phyloP scores from a whole-genome alignment of 2,329 filamentous ascomycete species.

The Fusarium phyllophilum region DNA sequence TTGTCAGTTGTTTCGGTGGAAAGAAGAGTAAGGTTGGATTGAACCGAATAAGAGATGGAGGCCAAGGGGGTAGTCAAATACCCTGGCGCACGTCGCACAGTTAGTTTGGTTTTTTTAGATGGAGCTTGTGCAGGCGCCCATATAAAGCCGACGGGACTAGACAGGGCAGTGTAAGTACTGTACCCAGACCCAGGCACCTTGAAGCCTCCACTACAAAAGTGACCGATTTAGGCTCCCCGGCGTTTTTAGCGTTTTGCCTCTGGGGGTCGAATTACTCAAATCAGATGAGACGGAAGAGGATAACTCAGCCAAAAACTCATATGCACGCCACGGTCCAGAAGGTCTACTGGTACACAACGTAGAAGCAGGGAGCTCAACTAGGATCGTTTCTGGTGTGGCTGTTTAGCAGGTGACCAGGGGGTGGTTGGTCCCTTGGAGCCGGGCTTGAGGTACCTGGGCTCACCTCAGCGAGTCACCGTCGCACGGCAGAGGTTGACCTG shows the following conservation, averaged over 20 bases:
- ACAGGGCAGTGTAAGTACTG: background rate
- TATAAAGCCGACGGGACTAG: constrained; percentile 21
- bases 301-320: background rate
- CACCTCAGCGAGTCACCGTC: constrained; percentile 28
- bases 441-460: background rate
- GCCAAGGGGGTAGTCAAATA: constrained; percentile 39
- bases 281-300: background rate
- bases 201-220: constrained; percentile 14
- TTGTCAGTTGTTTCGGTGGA: constrained; percentile 5
- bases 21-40: constrained; percentile 28
- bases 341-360: background rate
- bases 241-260: constrained; percentile 18
- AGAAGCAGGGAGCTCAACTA: background rate
- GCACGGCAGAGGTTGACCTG: constrained; percentile 18
- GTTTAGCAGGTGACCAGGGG: constrained; percentile 29
- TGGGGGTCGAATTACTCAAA: background rate
- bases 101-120: constrained; percentile 21
- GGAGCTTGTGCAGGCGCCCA: constrained; percentile 29
- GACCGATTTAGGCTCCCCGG: constrained; percentile 3
- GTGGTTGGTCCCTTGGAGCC: constrained; percentile 3
- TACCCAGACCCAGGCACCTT: background rate
- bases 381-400: background rate
- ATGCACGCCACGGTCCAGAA: constrained; percentile 12
- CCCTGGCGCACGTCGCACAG: constrained; percentile 27
- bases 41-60: constrained; percentile 27